Evolutionary conservation across 768 basidiomycete species (phyloP).

Genomic region (Pisolithus tinctorius): DNA sequence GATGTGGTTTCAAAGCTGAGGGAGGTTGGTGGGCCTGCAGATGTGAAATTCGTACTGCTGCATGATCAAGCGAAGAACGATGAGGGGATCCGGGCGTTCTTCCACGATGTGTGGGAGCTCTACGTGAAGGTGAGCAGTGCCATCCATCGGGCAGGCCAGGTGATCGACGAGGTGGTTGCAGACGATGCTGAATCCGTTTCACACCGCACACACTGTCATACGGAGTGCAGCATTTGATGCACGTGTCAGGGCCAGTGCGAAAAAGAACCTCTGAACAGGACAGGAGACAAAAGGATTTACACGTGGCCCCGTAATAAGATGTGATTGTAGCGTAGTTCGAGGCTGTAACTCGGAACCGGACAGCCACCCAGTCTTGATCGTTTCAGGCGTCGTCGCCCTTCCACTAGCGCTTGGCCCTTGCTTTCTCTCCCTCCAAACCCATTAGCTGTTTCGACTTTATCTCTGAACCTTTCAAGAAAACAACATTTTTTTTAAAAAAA

Average conservation of each 20-base stretch:
- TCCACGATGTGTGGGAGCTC: constrained; percentile 93
- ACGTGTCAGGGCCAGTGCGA: constrained; percentile 79
- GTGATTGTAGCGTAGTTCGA: not conserved
- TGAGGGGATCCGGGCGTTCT: constrained; percentile 90
- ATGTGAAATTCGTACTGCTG: constrained; percentile 90
- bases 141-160: not conserved
- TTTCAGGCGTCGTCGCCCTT: not conserved
- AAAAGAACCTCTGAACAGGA: constrained; percentile 55
- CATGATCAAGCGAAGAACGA: constrained; percentile 91
- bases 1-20: not conserved
- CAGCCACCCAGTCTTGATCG: constrained; percentile 2
- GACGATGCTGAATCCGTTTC: constrained; percentile 94
- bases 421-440: constrained; percentile 14
- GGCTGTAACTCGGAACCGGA: constrained; percentile 1
- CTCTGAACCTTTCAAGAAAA: constrained; percentile 3
- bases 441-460: constrained; percentile 8
- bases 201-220: constrained; percentile 81
- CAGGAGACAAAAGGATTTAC: constrained; percentile 3
- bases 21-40: constrained; percentile 33
- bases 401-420: constrained; percentile 17
- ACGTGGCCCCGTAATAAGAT: not conserved
- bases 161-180: constrained; percentile 24
- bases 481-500: not conserved
- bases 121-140: constrained; percentile 77
- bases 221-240: constrained; percentile 77